phyloP scores from a whole-genome alignment of 768 basidiomycete species.

The Suillus weaverae region DNA sequence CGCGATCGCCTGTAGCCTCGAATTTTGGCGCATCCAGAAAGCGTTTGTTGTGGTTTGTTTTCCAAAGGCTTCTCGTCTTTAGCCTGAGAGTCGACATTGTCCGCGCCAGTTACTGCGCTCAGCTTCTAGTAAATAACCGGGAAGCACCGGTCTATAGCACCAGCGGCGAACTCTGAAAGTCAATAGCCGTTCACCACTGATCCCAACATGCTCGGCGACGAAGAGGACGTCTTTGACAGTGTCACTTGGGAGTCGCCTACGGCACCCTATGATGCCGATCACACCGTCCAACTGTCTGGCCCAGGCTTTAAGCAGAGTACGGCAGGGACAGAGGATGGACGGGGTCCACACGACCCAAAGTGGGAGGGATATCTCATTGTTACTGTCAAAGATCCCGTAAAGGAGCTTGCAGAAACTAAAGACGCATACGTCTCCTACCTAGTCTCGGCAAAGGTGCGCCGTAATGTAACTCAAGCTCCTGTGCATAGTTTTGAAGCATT shows the following conservation, averaged over 20 bases:
- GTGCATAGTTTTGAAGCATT: slow-evolving; percentile 12
- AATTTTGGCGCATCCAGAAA: slow-evolving; percentile 28
- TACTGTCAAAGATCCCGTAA: slow-evolving; percentile 87
- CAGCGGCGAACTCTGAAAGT: not conserved
- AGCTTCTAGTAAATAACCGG: not conserved
- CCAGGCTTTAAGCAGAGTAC: slow-evolving; percentile 85
- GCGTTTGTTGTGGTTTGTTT: slow-evolving; percentile 31
- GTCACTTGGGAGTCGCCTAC: slow-evolving; percentile 87
- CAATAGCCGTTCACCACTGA: not conserved
- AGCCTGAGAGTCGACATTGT: not conserved
- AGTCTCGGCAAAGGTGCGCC: slow-evolving; percentile 79
- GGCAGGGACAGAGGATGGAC: slow-evolving; percentile 63
- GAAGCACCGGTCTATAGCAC: not conserved
- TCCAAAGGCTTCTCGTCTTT: slow-evolving; percentile 11
- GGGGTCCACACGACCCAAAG: slow-evolving; percentile 75
- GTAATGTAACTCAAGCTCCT: not conserved
- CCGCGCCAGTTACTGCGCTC: slow-evolving; percentile 4
- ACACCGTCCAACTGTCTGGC: slow-evolving; percentile 44
- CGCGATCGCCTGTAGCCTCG: slow-evolving; percentile 14
- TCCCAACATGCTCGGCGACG: slow-evolving; percentile 72
- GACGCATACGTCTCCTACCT: slow-evolving; percentile 96
- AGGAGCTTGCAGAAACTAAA: slow-evolving; percentile 95
- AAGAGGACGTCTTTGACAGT: slow-evolving; percentile 89
- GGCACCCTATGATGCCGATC: slow-evolving; percentile 50
- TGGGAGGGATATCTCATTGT: slow-evolving; percentile 89